Evolutionary conservation across 495 filamentous ascomycete species (phyloP).

Genomic region (Penicillium antarcticum): DNA sequence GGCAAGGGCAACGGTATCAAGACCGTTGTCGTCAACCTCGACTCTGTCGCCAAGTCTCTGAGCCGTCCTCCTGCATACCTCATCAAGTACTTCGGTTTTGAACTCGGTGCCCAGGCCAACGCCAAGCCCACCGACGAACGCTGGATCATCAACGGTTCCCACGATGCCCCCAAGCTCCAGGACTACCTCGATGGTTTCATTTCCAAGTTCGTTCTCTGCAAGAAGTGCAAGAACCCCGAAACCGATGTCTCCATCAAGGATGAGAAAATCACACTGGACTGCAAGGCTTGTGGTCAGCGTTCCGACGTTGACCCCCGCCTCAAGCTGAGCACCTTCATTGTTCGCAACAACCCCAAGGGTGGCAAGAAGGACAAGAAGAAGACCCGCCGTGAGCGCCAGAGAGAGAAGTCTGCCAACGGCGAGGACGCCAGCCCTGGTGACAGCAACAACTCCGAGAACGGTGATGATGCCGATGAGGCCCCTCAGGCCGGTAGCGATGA

Average conservation of each 20-base stretch:
- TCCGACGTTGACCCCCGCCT: slow-evolving; percentile 86
- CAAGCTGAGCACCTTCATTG: slow-evolving; percentile 95
- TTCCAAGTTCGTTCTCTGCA: slow-evolving; percentile 95
- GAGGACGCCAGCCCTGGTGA: slow-evolving; percentile 68
- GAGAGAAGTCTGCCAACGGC: slow-evolving; percentile 63
- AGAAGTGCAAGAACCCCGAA: slow-evolving; percentile 99
- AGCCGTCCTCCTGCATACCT: slow-evolving; percentile 90
- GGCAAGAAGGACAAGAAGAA: slow-evolving; percentile 96
- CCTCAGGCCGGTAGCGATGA: slow-evolving; percentile 85
- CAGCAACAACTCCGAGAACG: slow-evolving; percentile 67
- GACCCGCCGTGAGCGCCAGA: slow-evolving; percentile 71
- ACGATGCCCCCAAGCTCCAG: slow-evolving; percentile 93
- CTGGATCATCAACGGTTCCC: slow-evolving; percentile 99
- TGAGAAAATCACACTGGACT: slow-evolving; percentile 84
- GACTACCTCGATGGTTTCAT: slow-evolving; percentile 99
- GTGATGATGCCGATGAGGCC: slow-evolving; percentile 63
- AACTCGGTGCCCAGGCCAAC: slow-evolving; percentile 97
- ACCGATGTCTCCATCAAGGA: slow-evolving; percentile 94
- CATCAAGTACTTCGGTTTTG: slow-evolving; percentile 99
- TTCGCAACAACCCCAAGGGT: slow-evolving; percentile 91
- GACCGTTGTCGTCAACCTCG: slow-evolving; percentile 93
- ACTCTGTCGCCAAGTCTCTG: slow-evolving; percentile 89
- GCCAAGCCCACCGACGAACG: slow-evolving; percentile 95
- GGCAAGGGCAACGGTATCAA: slow-evolving; percentile 98
- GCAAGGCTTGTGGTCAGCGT: slow-evolving; percentile 96